phyloP scores from a whole-genome alignment of 1,284 basidiomycete genomes.

The Ustilago curta region DNA sequence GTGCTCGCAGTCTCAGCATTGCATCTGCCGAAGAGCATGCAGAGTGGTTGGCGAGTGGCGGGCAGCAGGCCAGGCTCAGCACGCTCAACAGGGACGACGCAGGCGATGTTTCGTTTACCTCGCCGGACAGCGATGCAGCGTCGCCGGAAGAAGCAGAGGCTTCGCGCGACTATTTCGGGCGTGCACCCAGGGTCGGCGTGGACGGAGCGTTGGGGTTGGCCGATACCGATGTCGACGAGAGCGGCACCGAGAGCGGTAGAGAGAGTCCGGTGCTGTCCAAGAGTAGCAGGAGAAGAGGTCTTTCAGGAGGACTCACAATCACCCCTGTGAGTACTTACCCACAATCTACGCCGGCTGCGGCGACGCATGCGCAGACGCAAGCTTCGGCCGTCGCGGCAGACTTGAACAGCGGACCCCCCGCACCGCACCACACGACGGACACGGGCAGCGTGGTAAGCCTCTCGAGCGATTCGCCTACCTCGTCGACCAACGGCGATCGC shows the following conservation, averaged over 20 bases:
- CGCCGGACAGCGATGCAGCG: conserved; percentile 23
- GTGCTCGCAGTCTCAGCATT: conserved; percentile 48
- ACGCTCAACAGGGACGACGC: conserved; percentile 22
- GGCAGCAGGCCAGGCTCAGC: conserved; percentile 46
- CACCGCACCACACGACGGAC: conserved; percentile 4
- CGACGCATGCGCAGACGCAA: neutral
- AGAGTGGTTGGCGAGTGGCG: conserved; percentile 55
- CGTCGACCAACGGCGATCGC: conserved; percentile 17
- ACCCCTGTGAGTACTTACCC: conserved; percentile 37
- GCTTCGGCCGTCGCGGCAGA: neutral
- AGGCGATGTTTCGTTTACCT: conserved; percentile 9
- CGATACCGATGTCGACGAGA: conserved; percentile 58
- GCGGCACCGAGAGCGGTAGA: conserved; percentile 55
- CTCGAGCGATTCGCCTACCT: conserved; percentile 24
- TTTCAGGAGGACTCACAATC: conserved; percentile 42
- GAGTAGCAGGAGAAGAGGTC: conserved; percentile 18
- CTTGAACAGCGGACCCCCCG: no score
- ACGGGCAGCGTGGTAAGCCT: conserved; percentile 36
- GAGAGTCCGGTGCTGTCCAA: conserved; percentile 38
- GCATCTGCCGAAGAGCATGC: conserved; percentile 51
- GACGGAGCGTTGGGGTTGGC: conserved; percentile 56
- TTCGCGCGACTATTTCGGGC: conserved; percentile 38
- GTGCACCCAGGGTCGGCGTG: conserved; percentile 50
- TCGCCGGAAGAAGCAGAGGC: conserved; percentile 12
- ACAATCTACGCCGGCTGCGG: neutral